Base-by-base conservation (phyloP, 2,329 filamentous ascomycete genomes). In the Talaromyces rugulosus region DNA sequence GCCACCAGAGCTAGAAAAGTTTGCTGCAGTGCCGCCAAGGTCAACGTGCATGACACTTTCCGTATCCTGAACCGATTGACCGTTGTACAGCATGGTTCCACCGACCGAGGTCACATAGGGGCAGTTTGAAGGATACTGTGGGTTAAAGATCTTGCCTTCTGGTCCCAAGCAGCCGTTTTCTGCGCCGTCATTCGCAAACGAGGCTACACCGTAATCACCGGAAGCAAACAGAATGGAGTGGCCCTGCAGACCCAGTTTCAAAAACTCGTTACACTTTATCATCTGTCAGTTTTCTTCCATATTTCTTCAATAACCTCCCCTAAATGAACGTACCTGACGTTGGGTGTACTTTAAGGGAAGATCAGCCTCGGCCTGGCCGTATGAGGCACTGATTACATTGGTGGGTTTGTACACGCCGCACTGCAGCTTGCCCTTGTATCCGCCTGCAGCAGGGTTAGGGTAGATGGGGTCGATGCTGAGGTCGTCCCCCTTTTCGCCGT, bases 311-410 rank as follows among this genome's bases (percentile, higher is more conserved):
- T 2, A 23, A 23, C 23, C 23, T 23, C 23, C 23, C 23, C 23
- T 23, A 23, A 23, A 23, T 23, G 23, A 23, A 23, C 23, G 23
- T 23, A 23, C 23, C 23, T 80, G 77, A 3, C 77, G 72, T 65
- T 81, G 75, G 66, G 85, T 81, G 72, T 88, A 88, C 64, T 73
- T 75, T 5, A 78, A 71, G 0, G 85, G 84, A 23, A 86, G 75
- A 27, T 82, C 81, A 5, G 74, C 72, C 71, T 87, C 85, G 51
- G 81, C 77, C 50, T 81, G 81, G 54, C 83, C 83, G 68, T 86
- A 86, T 3, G 81, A 83, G 65, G 87, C 82, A 42, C 78, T 81
- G 63, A 85, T 79, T 6, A 86, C 83, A 64, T 85, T 84, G 9
- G 84, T 83, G 2, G 83, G 81, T 66, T 80, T 76, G 73, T 80